phyloP scores from a whole-genome alignment of 257 asterid genomes.

The Gardenia jasminoides region DNA sequence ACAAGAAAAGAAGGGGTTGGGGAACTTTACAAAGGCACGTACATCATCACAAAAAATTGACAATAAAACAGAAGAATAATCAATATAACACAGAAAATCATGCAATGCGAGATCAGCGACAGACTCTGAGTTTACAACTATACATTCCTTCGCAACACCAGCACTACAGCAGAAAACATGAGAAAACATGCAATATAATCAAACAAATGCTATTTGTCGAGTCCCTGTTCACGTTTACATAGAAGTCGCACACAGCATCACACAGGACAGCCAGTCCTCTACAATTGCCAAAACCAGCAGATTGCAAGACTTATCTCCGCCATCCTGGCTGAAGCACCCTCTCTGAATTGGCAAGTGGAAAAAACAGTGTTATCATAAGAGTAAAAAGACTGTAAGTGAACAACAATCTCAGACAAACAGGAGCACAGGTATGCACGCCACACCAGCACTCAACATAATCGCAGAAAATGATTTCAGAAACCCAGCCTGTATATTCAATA shows the following conservation, averaged over 20 bases:
- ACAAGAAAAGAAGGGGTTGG: not conserved
- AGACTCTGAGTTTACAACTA: conserved; percentile 42
- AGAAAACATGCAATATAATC: conserved; percentile 28
- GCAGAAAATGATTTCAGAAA: not conserved
- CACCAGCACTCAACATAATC: not conserved
- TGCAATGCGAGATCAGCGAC: conserved; percentile 9
- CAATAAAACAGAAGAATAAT: not conserved
- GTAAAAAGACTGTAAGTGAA: not conserved
- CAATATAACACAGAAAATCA: conserved; percentile 17
- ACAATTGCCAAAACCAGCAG: conserved; percentile 12
- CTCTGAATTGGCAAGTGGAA: conserved; percentile 40
- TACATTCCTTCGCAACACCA: conserved; percentile 42
- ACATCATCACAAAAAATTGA: not conserved
- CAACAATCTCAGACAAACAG: not conserved
- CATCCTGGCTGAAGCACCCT: conserved; percentile 82
- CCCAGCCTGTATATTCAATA: not conserved
- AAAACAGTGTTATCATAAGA: not conserved
- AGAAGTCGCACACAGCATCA: conserved; percentile 8
- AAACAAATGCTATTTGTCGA: conserved; percentile 24
- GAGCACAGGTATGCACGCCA: not conserved
- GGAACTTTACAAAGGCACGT: not conserved
- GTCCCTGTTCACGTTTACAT: conserved; percentile 10
- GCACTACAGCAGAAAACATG: conserved; percentile 32
- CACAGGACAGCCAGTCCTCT: conserved; percentile 4
- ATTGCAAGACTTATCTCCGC: conserved; percentile 62